Evolutionary conservation across 1,139 yeast species (phyloP), one percentile per base, ranked within the genome.

Genomic region (Kurtzmaniella quercitrusa): DNA sequence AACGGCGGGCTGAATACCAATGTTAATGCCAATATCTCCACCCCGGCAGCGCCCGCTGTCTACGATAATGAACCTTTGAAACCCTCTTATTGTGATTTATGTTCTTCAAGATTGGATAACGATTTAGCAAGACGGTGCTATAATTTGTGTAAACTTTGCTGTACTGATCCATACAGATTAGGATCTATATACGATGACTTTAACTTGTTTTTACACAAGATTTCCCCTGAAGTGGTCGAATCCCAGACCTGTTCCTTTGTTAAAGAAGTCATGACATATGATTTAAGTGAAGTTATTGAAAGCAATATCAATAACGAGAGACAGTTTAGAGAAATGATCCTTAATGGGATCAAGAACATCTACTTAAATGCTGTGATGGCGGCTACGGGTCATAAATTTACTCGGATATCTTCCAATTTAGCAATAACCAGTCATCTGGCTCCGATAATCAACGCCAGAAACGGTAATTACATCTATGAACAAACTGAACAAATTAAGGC

Each of bases 341-440:
- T 68, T 51, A 67, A 62, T 40, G 65, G 66, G 47, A 61, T 72
- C 45, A 60, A 60, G 44, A 62, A 63, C 41, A 64, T 70, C 40
- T 72, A 64, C 49, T 52, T 71, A 37, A 75, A 71, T 45, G 75
- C 75, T 36, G 59, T 70, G 39, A 60, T 70, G 48, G 75, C 73
- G 34, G 53, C 70, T 41, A 48, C 60, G 43, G 63, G 61, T 16
- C 54, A 63, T 37, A 64, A 63, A 39, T 70, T 63, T 47, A 56
- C 60, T 34, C 65, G 66, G 41, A 60, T 66, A 33, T 58, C 66
- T 8, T 56, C 70, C 17, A 72, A 71, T 52, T 54, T 67, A 27
- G 47, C 50, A 36, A 62, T 51, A 18, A 48, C 50, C 34, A 47
- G 46, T 42, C 39, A 41, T 16, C 12, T 39, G 11, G 21, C 37